phyloP scores from a whole-genome alignment of 2,329 filamentous ascomycete species.

The Fusarium veterinarium region DNA sequence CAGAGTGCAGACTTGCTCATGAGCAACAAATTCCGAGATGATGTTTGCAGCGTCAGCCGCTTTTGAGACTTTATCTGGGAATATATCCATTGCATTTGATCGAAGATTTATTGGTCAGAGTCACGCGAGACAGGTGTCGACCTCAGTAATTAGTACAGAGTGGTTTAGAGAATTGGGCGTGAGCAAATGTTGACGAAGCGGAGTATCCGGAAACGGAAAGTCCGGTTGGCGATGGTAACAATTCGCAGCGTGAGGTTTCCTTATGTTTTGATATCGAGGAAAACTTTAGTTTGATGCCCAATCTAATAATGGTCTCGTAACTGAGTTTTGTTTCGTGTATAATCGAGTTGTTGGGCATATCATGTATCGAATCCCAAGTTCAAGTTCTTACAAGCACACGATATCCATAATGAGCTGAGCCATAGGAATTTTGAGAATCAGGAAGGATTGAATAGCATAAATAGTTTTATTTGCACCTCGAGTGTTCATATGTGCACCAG shows the following conservation, averaged over 20 bases:
- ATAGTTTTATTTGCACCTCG: too few relatives aligned
- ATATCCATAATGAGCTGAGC: not conserved
- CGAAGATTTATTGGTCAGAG: not conserved
- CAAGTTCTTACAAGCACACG: not conserved
- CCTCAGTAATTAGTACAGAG: not conserved
- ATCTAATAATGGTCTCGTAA: not conserved
- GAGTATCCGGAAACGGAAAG: slow-evolving; percentile 28
- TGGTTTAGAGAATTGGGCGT: not conserved
- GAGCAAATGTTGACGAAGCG: not conserved
- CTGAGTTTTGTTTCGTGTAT: not conserved
- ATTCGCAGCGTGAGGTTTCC: not conserved
- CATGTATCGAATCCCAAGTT: not conserved
- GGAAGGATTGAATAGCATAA: not conserved
- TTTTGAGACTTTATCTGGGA: not conserved
- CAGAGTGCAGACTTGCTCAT: slow-evolving; percentile 18
- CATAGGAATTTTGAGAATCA: not conserved
- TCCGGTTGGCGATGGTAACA: not conserved
- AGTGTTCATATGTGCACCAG: not conserved
- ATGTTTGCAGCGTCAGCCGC: slow-evolving; percentile 20
- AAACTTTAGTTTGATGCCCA: not conserved
- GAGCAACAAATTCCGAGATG: slow-evolving; percentile 30
- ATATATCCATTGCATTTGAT: not conserved
- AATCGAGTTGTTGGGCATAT: not conserved
- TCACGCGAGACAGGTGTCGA: not conserved
- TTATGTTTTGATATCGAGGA: not conserved